Conservation (phyloP, 768 basidiomycete genomes). For the Mrakia frigida region DNA sequence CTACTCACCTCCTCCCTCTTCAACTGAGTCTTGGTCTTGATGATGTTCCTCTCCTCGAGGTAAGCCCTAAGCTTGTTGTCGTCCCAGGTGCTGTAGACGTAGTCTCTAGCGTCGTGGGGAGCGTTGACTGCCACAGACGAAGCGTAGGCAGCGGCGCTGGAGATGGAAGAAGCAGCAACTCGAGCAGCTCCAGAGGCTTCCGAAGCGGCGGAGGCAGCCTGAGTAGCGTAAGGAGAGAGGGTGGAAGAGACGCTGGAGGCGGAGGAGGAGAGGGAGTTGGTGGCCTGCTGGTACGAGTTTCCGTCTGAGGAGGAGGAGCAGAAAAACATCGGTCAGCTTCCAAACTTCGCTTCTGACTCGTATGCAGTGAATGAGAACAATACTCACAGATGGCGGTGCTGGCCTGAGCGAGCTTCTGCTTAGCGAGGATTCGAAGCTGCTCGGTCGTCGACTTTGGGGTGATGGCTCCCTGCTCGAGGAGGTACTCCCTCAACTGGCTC, state of each 20-base stretch:
- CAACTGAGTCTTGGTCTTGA: constrained; percentile 48
- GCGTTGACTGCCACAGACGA: constrained; percentile 38
- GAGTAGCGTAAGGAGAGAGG: constrained; percentile 2
- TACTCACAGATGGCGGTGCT: constrained; percentile 50
- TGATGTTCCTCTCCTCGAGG: constrained; percentile 26
- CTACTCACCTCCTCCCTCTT: constrained; percentile 54
- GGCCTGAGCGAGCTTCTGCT: constrained; percentile 51
- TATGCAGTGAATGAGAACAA: not conserved
- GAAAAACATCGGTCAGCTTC: not conserved
- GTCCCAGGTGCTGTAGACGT: constrained; percentile 84
- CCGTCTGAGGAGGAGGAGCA: not conserved
- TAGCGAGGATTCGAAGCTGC: constrained; percentile 70
- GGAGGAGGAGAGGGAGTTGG: constrained; percentile 33
- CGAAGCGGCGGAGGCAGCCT: constrained; percentile 22
- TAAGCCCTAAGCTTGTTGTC: constrained; percentile 56
- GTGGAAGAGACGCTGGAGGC: constrained; percentile 35
- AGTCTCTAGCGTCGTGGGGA: constrained; percentile 62
- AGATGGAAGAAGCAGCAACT: constrained; percentile 9
- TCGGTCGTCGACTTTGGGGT: constrained; percentile 73
- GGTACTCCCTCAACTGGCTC: constrained; percentile 68
- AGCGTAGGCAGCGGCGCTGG: constrained; percentile 1
- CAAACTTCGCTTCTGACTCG: not conserved
- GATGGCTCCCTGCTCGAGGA: constrained; percentile 81
- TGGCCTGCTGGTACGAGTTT: constrained; percentile 33
- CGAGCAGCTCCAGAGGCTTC: constrained; percentile 33